Evolutionary conservation across 768 basidiomycete species (phyloP).

Genomic region (Ramaria sp.): DNA sequence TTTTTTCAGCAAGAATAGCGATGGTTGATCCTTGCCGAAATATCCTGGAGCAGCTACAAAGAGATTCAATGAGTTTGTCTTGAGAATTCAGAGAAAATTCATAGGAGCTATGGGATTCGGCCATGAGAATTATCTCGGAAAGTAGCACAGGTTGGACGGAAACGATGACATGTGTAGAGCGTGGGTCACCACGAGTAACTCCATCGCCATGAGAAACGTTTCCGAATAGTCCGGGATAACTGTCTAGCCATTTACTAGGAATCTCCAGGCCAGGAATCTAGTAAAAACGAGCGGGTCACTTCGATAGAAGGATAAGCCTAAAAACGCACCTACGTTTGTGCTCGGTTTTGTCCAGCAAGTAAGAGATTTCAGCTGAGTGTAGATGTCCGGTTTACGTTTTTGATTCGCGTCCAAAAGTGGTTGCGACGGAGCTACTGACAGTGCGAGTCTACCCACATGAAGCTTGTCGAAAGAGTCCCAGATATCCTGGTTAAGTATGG

Average conservation of each 20-base stretch:
- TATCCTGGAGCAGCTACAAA: conserved; percentile 31
- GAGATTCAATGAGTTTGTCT: conserved; percentile 30
- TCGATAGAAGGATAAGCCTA: not conserved
- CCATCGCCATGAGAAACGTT: not conserved
- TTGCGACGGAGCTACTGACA: not conserved
- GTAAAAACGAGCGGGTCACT: not conserved
- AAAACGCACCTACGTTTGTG: not conserved
- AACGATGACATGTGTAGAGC: not conserved
- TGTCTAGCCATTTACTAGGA: conserved; percentile 5
- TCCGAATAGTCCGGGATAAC: conserved; percentile 1
- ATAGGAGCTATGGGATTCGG: conserved; percentile 40
- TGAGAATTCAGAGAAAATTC: conserved; percentile 25
- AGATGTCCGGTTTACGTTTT: not conserved
- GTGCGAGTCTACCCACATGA: not conserved
- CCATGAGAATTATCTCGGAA: conserved; percentile 41
- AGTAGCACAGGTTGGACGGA: conserved; percentile 24
- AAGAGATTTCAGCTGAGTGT: not conserved
- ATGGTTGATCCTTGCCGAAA: conserved; percentile 41
- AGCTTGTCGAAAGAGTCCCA: not conserved
- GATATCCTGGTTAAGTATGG: conserved; percentile 1
- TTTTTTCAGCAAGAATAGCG: conserved; percentile 16
- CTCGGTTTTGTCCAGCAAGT: conserved; percentile 7
- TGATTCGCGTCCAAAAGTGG: not conserved
- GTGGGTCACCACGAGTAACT: conserved; percentile 1
- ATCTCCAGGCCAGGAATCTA: conserved; percentile 4